A percentile compares a stretch with the other conserved stretches of the same genome.
Evolutionary conservation across 164 flowering plant species (phyloP).

Genomic region (Vitis cinerea): DNA sequence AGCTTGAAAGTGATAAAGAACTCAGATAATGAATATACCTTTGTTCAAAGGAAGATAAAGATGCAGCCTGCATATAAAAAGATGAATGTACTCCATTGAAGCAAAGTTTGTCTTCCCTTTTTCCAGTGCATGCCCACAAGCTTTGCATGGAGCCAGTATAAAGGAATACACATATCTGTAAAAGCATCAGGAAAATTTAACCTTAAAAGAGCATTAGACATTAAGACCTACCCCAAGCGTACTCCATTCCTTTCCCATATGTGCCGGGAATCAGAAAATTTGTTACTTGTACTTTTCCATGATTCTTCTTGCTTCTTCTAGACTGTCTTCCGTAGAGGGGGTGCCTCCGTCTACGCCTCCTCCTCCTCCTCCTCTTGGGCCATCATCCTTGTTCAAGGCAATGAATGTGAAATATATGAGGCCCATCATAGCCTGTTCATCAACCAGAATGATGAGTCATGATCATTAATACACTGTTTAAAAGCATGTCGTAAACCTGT

Average conservation of each 20-base stretch:
- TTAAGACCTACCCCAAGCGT: no score
- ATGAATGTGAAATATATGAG: constrained; percentile 67
- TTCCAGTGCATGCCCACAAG: constrained; percentile 6
- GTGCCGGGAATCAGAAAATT: neutral
- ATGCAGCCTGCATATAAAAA: neutral
- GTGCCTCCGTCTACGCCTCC: constrained; percentile 38
- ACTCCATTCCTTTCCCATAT: no score
- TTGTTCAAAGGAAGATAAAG: neutral
- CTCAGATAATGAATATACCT: neutral
- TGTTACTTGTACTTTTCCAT: constrained; percentile 90
- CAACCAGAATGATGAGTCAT: constrained; percentile 3
- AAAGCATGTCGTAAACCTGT: no score
- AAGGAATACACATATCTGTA: no score
- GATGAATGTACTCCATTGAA: neutral
- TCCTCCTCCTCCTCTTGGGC: constrained; percentile 49
- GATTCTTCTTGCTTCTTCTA: constrained; percentile 93
- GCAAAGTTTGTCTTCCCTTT: neutral
- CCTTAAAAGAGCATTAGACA: no score
- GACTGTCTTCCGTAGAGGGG: constrained; percentile 52
- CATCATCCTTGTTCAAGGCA: constrained; percentile 85
- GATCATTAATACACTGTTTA: neutral
- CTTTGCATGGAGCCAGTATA: neutral
- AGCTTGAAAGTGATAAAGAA: no score
- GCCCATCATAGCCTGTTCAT: constrained; percentile 81
- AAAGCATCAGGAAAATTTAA: no score